Conservation (phyloP, 148 eudicot genomes). For the Oxyria digyna region DNA sequence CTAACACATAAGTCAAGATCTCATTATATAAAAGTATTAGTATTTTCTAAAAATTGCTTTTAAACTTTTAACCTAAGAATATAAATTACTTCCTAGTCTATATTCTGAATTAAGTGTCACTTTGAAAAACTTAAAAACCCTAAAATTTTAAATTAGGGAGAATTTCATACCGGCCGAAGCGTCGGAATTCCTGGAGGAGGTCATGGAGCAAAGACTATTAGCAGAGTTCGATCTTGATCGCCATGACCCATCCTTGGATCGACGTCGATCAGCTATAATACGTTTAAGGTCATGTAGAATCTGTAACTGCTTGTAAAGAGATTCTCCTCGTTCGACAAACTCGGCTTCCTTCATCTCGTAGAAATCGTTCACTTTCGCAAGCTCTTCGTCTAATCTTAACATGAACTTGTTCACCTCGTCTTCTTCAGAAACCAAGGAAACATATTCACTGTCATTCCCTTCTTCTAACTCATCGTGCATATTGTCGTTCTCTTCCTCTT, state of each 20-base stretch:
- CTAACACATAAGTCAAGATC: too few species aligned
- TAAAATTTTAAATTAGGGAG: too few species aligned
- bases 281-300: slow-evolving; percentile 51
- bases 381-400: slow-evolving; percentile 58
- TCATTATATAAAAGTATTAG: too few species aligned
- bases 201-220: slow-evolving; percentile 15
- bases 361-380: slow-evolving; percentile 71
- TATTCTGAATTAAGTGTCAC: too few species aligned
- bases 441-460: slow-evolving; percentile 36
- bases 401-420: slow-evolving; percentile 71
- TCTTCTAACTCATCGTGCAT: slow-evolving; percentile 21
- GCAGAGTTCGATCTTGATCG: not conserved
- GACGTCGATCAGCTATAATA: slow-evolving; percentile 37
- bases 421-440: slow-evolving; percentile 56
- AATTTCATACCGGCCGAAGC: slow-evolving; percentile 27
- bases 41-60: too few species aligned
- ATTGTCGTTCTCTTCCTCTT: slow-evolving; percentile 13
- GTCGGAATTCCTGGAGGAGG: slow-evolving; percentile 39
- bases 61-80: too few species aligned
- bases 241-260: slow-evolving; percentile 16
- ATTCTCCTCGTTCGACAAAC: slow-evolving; percentile 57
- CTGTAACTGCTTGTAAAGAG: slow-evolving; percentile 46
- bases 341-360: slow-evolving; percentile 57
- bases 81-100: too few species aligned
- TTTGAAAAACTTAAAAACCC: too few species aligned